These are phyloP conservation scores for Arthrobotrys musiformis DNA, from an alignment of 2,329 filamentous ascomycete species.

Conservation along the genomic window DNA sequence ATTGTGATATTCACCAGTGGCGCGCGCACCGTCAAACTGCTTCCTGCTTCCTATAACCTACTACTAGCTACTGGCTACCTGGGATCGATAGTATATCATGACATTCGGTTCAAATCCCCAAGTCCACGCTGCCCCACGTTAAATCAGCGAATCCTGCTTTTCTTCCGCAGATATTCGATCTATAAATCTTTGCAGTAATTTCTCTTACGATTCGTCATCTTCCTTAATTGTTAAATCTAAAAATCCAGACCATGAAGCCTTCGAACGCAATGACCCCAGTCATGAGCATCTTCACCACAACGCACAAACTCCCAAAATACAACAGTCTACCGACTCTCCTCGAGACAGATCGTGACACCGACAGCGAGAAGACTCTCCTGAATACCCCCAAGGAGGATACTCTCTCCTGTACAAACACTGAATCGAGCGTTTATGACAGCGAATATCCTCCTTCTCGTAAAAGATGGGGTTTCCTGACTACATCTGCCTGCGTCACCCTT, in stretches of 20 bases:
- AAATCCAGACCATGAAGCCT: background rate
- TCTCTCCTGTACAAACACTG: background rate
- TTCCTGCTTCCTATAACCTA: too few species aligned
- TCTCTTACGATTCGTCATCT: background rate
- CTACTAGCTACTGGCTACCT: too few species aligned
- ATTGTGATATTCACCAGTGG: too few species aligned
- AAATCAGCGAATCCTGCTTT: too few species aligned
- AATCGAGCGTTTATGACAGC: background rate
- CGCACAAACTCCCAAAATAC: conserved; percentile 37
- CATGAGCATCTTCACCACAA: conserved; percentile 40
- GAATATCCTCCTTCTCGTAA: background rate
- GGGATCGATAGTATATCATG: too few species aligned
- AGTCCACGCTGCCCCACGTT: too few species aligned
- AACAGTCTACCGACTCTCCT: conserved; percentile 33
- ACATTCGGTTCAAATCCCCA: too few species aligned
- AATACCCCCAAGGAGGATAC: background rate
- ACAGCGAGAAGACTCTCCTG: conserved; percentile 46
- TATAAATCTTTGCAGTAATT: background rate
- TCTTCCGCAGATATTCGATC: background rate
- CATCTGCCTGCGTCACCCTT: conserved; percentile 24
- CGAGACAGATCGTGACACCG: conserved; percentile 34
- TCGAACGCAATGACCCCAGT: background rate
- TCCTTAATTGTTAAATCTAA: too few species aligned
- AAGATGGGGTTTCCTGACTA: conserved; percentile 3
- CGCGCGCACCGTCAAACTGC: too few species aligned